phyloP scores from a whole-genome alignment of 1,284 basidiomycete genomes.

The Boletellus deceptivus region DNA sequence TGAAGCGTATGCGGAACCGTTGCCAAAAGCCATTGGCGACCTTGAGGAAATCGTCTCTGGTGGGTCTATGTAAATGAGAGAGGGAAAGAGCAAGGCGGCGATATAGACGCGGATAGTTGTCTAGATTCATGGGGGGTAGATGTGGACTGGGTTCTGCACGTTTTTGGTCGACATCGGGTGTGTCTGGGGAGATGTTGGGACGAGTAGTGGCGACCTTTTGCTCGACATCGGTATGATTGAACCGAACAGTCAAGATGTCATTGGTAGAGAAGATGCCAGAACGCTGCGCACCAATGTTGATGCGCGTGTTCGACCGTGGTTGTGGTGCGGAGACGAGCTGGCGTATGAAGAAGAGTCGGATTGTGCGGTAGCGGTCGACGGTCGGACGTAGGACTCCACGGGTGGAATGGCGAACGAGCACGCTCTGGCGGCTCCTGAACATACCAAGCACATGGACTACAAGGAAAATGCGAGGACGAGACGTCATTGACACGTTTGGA shows the following conservation, averaged over 20 bases:
- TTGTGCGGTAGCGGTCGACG: constrained; percentile 49
- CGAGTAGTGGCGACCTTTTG: not conserved
- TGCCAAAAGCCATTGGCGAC: constrained; percentile 90
- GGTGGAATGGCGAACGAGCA: constrained; percentile 32
- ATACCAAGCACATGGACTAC: constrained; percentile 3
- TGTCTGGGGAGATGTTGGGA: constrained; percentile 2
- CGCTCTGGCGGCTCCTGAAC: constrained; percentile 11
- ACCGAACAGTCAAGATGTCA: constrained; percentile 4
- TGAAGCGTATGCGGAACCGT: constrained; percentile 87
- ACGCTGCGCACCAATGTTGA: not conserved
- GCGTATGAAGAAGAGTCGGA: constrained; percentile 50
- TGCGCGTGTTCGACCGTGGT: not conserved
- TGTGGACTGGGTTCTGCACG: constrained; percentile 4
- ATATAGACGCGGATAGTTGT: constrained; percentile 81
- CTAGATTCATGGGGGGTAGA: constrained; percentile 41
- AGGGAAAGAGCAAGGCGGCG: constrained; percentile 70
- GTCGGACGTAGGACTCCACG: constrained; percentile 30
- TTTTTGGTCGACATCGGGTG: constrained; percentile 5
- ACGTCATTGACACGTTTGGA: constrained; percentile 1
- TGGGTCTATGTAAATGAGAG: constrained; percentile 79
- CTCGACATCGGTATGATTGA: constrained; percentile 19
- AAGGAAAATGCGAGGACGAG: not conserved
- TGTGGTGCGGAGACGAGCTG: constrained; percentile 23
- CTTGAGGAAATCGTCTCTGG: constrained; percentile 83
- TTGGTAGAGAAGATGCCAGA: not conserved